Percentiles rank a stretch among this genome's conserved stretches.
These are phyloP conservation scores for Cladosporium sp. DNA, from an alignment of 2,329 filamentous ascomycete species.

Conservation along the genomic window DNA sequence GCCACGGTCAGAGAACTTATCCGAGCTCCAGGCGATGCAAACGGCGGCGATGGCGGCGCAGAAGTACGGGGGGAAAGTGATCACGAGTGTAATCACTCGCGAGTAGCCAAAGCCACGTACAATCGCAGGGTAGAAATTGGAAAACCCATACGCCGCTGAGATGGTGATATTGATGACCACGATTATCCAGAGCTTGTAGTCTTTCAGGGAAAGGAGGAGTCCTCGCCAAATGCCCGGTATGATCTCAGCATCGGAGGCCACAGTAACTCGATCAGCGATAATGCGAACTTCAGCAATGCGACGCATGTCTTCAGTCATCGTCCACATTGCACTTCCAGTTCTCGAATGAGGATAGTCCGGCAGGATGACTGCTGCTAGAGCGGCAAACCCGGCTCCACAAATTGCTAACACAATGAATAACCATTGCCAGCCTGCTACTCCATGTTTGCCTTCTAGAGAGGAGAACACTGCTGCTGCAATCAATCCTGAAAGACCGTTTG, in stretches of 20 bases:
- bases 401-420: conserved; percentile 40
- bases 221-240: conserved; percentile 38
- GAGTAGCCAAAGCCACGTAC: conserved; percentile 35
- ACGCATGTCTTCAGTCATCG: conserved; percentile 48
- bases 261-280: conserved; percentile 30
- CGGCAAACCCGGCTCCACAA: conserved; percentile 52
- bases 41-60: conserved; percentile 11
- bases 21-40: conserved; percentile 32
- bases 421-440: conserved; percentile 53
- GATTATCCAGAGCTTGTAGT: conserved; percentile 38
- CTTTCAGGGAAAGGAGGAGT: conserved; percentile 29
- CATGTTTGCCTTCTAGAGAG: conserved; percentile 55
- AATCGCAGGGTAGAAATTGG: conserved; percentile 29
- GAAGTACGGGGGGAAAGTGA: conserved; percentile 31
- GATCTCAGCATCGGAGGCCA: conserved; percentile 32
- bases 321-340: conserved; percentile 45
- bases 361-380: conserved; percentile 49
- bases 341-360: conserved; percentile 44
- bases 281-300: conserved; percentile 40
- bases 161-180: conserved; percentile 26
- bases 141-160: not conserved
- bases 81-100: conserved; percentile 30
- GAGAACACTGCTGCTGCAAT: conserved; percentile 58
- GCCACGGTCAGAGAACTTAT: conserved; percentile 37
- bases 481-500: conserved; percentile 48